Percentiles rank a stretch among this genome's conserved stretches.
These are phyloP conservation scores for Sicyos edulis DNA, from an alignment of 306 rosid genomes.

Conservation along the genomic window DNA sequence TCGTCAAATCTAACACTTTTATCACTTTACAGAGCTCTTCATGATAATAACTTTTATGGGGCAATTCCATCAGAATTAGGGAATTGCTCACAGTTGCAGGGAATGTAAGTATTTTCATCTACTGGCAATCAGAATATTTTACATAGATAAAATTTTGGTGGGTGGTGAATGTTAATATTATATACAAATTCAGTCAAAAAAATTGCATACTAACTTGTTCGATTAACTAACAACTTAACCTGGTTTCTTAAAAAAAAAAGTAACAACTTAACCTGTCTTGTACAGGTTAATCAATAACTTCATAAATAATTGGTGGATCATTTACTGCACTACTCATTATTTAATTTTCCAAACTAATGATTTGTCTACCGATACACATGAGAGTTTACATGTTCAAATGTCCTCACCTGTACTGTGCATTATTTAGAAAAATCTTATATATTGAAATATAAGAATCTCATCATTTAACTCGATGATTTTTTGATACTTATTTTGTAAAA, in stretches of 20 bases:
- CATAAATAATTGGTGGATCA: not conserved
- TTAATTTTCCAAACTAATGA: not conserved
- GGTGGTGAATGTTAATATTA: not conserved
- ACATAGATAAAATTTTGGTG: not conserved
- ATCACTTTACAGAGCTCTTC: conserved; percentile 57
- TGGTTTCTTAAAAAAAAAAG: too few relatives aligned
- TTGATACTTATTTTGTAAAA: not conserved
- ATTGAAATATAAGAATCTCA: too few relatives aligned
- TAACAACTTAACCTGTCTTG: not conserved
- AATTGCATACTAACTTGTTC: not conserved
- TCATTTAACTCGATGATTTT: not conserved
- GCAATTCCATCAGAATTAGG: conserved; percentile 87
- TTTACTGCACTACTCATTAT: not conserved
- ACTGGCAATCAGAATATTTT: not conserved
- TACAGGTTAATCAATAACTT: not conserved
- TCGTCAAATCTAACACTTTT: conserved; percentile 28
- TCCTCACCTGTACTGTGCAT: not conserved
- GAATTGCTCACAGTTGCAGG: conserved; percentile 70
- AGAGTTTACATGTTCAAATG: not conserved
- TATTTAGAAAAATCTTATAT: not conserved
- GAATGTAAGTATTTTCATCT: conserved; percentile 47
- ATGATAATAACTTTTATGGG: conserved; percentile 76
- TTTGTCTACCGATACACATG: not conserved
- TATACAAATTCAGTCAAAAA: not conserved
- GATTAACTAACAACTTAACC: not conserved